A percentile compares a stretch with the other conserved stretches of the same genome.
Evolutionary conservation across 2,329 filamentous ascomycete species (phyloP).

Genomic region (Chaetomium olivaceum): DNA sequence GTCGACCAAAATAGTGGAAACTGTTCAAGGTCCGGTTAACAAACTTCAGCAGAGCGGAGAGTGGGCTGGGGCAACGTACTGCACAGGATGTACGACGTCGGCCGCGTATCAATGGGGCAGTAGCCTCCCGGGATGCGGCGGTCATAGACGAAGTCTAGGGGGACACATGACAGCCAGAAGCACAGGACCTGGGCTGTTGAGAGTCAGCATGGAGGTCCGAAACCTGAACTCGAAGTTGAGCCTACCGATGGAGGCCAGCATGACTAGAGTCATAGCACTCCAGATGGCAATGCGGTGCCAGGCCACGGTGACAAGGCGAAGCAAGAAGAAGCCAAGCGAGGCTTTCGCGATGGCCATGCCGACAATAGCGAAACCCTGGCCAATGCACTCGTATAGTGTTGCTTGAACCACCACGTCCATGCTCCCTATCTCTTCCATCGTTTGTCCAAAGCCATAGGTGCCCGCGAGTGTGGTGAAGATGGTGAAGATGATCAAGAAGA

Average conservation of each 20-base stretch:
- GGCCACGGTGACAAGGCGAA: slow-evolving; percentile 39
- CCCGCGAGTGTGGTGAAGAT: slow-evolving; percentile 38
- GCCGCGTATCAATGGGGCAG: slow-evolving; percentile 22
- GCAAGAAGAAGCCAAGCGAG: slow-evolving; percentile 43
- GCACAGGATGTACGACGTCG: slow-evolving; percentile 25
- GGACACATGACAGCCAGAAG: slow-evolving; percentile 26
- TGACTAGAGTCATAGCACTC: slow-evolving; percentile 32
- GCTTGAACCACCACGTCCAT: slow-evolving; percentile 26
- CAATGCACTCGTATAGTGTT: slow-evolving; percentile 38
- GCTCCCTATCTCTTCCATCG: slow-evolving; percentile 31
- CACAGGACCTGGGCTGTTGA: slow-evolving; percentile 22
- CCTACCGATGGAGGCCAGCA: slow-evolving; percentile 25
- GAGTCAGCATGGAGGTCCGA: neutral
- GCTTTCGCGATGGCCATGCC: slow-evolving; percentile 44
- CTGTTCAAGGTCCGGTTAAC: slow-evolving; percentile 3
- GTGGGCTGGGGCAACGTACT: slow-evolving; percentile 12
- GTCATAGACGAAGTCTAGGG: slow-evolving; percentile 23
- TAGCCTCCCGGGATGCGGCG: slow-evolving; percentile 18
- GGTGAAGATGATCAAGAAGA: slow-evolving; percentile 39
- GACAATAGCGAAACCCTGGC: slow-evolving; percentile 41
- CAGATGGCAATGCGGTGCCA: slow-evolving; percentile 43
- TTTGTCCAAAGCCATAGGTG: slow-evolving; percentile 40
- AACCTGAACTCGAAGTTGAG: neutral
- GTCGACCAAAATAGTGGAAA: slow-evolving; percentile 24
- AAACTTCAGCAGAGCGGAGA: neutral